A percentile compares a stretch with the other conserved stretches of the same genome.
phyloP scores from a whole-genome alignment of 371 early-diverging fungal species.

The Mucor ambiguus region DNA sequence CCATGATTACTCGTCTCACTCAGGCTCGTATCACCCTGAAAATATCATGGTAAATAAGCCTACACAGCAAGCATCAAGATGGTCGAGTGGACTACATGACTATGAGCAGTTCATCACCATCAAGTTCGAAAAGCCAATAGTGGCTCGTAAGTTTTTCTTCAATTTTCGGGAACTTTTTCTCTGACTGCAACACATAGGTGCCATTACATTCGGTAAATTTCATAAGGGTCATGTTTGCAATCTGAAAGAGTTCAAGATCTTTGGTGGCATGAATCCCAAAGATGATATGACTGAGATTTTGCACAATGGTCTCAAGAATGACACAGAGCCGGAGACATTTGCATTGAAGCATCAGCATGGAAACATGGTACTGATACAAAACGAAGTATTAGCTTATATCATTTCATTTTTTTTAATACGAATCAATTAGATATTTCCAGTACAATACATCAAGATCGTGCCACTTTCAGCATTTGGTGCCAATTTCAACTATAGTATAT shows the following conservation, averaged over 20 bases:
- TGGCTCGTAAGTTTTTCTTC: slow-evolving; percentile 64
- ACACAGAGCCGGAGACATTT: slow-evolving; percentile 90
- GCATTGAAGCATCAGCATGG: slow-evolving; percentile 69
- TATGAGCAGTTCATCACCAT: slow-evolving; percentile 78
- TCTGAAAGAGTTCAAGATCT: slow-evolving; percentile 95
- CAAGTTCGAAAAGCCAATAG: slow-evolving; percentile 64
- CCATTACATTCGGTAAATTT: slow-evolving; percentile 96
- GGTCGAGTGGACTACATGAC: slow-evolving; percentile 78
- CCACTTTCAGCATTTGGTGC: slow-evolving; percentile 91
- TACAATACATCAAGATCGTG: slow-evolving; percentile 90
- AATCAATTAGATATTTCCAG: slow-evolving; percentile 66
- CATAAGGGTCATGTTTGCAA: slow-evolving; percentile 95
- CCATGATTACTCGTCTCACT: slow-evolving; percentile 67
- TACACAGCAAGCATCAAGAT: slow-evolving; percentile 72
- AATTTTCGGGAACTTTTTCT: slow-evolving; percentile 5
- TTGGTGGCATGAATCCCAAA: slow-evolving; percentile 72
- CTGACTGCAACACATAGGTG: slow-evolving; percentile 40
- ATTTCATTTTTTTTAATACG: not conserved
- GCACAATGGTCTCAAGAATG: slow-evolving; percentile 88
- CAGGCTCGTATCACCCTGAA: slow-evolving; percentile 72
- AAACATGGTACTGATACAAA: slow-evolving; percentile 43
- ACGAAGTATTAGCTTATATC: not conserved
- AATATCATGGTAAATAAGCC: slow-evolving; percentile 75
- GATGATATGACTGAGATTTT: slow-evolving; percentile 86
- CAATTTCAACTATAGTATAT: slow-evolving; percentile 95